Percentiles rank a stretch among this genome's conserved stretches.
Evolutionary conservation across 176 grass and related monocot species (phyloP).

Genomic region (Ensete ventricosum): DNA sequence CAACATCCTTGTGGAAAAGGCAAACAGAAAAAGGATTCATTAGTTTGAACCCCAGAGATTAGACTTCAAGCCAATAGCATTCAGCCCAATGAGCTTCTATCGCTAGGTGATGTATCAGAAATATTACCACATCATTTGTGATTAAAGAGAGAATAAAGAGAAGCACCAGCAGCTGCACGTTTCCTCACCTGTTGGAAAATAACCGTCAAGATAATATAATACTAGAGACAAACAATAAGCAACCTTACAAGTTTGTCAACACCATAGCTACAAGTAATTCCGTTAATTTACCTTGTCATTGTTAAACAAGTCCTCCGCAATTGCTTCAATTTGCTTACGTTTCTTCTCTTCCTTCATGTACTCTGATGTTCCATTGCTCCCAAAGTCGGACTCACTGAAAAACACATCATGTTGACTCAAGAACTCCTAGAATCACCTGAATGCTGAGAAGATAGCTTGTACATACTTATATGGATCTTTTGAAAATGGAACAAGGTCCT

Average conservation of each 20-base stretch:
- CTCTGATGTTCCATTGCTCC: constrained; percentile 19
- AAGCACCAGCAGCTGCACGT: constrained; percentile 51
- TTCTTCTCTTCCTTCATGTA: constrained; percentile 80
- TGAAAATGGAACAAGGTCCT: constrained; percentile 66
- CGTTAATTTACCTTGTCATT: constrained; percentile 46
- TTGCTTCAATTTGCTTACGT: constrained; percentile 75
- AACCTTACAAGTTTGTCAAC: not conserved
- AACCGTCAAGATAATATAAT: constrained; percentile 3
- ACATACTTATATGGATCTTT: constrained; percentile 71
- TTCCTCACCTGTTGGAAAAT: constrained; percentile 50
- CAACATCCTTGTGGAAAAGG: too few species aligned
- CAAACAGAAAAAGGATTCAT: too few species aligned
- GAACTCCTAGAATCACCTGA: constrained; percentile 4
- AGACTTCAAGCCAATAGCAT: too few species aligned
- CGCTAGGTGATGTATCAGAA: too few species aligned
- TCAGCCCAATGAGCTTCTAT: too few species aligned
- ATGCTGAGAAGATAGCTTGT: constrained; percentile 2
- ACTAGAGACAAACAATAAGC: not conserved
- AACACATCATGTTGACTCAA: constrained; percentile 12
- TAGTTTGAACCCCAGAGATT: too few species aligned
- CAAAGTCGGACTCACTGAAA: constrained; percentile 54
- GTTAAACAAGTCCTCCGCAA: constrained; percentile 82
- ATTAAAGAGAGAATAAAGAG: constrained; percentile 54
- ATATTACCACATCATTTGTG: constrained; percentile 25
- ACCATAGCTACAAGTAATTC: not conserved